A percentile compares a stretch with the other conserved stretches of the same genome.
Conservation (phyloP, 2,329 filamentous ascomycete species). For the Plectosphaerella sp. region DNA sequence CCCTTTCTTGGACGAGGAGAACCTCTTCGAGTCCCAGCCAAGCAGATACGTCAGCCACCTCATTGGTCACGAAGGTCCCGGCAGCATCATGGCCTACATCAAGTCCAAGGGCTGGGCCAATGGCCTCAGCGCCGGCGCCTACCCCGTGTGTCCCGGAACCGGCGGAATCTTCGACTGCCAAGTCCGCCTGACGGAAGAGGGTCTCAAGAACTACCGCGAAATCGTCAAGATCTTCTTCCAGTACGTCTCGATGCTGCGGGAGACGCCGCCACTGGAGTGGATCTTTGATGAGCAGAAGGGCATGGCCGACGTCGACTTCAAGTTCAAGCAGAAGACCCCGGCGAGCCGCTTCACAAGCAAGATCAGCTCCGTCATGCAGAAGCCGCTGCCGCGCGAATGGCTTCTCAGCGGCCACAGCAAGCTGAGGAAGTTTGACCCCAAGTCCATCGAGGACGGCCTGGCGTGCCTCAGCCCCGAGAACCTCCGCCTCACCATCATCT, state of each 20-base stretch:
- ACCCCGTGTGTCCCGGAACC: conserved; percentile 70
- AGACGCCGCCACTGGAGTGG: conserved; percentile 81
- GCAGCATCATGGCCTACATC: conserved; percentile 85
- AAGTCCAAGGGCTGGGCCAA: conserved; percentile 91
- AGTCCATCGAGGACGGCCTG: conserved; percentile 71
- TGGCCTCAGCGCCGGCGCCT: conserved; percentile 71
- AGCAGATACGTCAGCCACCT: conserved; percentile 83
- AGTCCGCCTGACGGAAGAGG: conserved; percentile 77
- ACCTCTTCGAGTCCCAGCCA: conserved; percentile 74
- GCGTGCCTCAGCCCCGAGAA: conserved; percentile 79
- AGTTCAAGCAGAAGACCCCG: conserved; percentile 88
- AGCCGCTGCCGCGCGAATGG: conserved; percentile 79
- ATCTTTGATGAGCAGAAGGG: conserved; percentile 89
- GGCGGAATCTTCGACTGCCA: conserved; percentile 76
- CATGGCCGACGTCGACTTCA: conserved; percentile 90
- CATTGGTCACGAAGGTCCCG: conserved; percentile 88
- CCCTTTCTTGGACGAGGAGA: conserved; percentile 79
- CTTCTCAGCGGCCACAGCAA: conserved; percentile 76
- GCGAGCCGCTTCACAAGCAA: conserved; percentile 86
- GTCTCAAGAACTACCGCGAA: conserved; percentile 75
- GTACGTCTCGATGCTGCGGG: conserved; percentile 82
- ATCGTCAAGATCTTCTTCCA: conserved; percentile 83
- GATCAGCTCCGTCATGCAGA: conserved; percentile 86
- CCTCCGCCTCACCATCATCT: conserved; percentile 78
- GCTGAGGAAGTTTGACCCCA: conserved; percentile 74